phyloP scores from a whole-genome alignment of 768 basidiomycete genomes.

The Cyclocybe aegerita region DNA sequence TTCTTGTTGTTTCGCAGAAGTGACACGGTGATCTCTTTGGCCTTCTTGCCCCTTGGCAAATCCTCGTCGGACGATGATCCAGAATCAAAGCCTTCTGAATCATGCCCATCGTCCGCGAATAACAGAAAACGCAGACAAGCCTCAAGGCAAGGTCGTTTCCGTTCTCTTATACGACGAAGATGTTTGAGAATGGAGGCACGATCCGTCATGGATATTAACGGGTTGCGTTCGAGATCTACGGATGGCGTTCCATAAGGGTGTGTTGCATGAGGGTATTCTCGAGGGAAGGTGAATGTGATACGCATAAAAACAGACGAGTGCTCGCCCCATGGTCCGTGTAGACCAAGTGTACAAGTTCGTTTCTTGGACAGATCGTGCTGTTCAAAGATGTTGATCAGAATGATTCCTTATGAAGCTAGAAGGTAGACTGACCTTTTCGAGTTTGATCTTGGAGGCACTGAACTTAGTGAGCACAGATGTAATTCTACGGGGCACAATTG shows the following conservation, averaged over 20 bases:
- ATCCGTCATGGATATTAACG: conserved; percentile 74
- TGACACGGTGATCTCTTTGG: conserved; percentile 51
- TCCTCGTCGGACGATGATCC: conserved; percentile 72
- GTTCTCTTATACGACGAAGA: conserved; percentile 68
- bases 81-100: conserved; percentile 42
- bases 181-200: conserved; percentile 79
- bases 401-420: background rate
- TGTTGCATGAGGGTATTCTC: conserved; percentile 66
- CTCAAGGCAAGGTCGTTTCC: conserved; percentile 81
- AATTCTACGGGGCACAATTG: conserved; percentile 48
- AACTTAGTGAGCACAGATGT: conserved; percentile 71
- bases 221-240: conserved; percentile 82
- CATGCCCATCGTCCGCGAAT: conserved; percentile 62
- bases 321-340: conserved; percentile 93
- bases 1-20: conserved; percentile 70
- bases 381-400: conserved; percentile 4
- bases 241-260: conserved; percentile 68
- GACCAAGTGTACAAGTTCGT: conserved; percentile 80
- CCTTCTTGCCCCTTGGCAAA: conserved; percentile 30
- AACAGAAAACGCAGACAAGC: conserved; percentile 80
- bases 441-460: conserved; percentile 67
- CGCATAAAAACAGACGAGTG: conserved; percentile 82
- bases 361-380: conserved; percentile 71
- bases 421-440: conserved; percentile 69
- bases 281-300: conserved; percentile 86